phyloP scores from a whole-genome alignment of 192 early-diverging fungal species.

The Podila verticillata region DNA sequence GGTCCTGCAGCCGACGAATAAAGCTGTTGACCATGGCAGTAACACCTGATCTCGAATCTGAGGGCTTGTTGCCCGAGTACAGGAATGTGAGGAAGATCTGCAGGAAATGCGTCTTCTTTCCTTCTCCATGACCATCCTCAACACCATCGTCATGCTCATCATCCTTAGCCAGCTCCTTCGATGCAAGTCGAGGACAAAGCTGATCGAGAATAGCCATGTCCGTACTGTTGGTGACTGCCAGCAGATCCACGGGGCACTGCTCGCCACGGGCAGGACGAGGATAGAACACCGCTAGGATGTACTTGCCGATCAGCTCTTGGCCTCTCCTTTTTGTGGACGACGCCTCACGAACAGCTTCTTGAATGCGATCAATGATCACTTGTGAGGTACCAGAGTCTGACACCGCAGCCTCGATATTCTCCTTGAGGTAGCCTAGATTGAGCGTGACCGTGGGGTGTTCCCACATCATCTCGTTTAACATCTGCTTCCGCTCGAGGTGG shows the following conservation, averaged over 20 bases:
- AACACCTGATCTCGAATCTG: neutral
- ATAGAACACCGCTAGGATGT: neutral
- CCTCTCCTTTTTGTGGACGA: neutral
- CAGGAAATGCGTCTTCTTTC: too few species aligned
- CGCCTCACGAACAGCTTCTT: conserved; percentile 2
- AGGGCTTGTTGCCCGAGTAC: conserved; percentile 8
- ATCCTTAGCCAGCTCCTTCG: too few species aligned
- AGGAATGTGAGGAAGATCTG: neutral
- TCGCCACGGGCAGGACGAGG: neutral
- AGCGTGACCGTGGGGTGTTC: conserved; percentile 24
- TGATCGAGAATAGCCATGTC: too few species aligned
- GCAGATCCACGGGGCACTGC: too few species aligned
- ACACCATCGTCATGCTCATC: too few species aligned
- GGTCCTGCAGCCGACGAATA: conserved; percentile 15
- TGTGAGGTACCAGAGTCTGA: too few species aligned
- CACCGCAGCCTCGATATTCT: too few species aligned
- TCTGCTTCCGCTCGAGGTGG: conserved; percentile 14
- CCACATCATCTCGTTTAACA: conserved; percentile 1
- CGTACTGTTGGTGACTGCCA: too few species aligned
- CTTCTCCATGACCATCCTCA: too few species aligned
- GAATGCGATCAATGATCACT: neutral
- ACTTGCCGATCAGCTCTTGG: conserved; percentile 1
- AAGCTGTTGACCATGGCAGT: conserved; percentile 11
- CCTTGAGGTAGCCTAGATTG: neutral
- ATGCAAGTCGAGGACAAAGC: too few species aligned